phyloP scores from a whole-genome alignment of 331 rosid genomes.

The Saraca asoca region DNA sequence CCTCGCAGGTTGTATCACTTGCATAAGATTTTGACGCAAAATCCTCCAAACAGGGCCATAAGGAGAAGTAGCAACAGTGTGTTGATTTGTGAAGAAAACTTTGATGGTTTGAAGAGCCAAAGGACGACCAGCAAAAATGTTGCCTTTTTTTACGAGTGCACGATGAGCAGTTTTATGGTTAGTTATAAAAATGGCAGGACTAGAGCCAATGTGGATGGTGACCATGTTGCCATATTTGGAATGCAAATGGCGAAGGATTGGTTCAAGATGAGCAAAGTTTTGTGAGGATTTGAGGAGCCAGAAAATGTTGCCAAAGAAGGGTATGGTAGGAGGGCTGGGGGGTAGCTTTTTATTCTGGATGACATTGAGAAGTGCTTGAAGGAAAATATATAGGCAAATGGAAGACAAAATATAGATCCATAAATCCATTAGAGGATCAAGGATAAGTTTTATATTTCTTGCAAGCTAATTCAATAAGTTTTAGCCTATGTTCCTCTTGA shows the following conservation, averaged over 20 bases:
- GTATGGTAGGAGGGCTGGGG: conserved; percentile 54
- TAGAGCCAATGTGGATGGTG: conserved; percentile 46
- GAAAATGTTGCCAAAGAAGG: conserved; percentile 45
- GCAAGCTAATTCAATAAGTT: not conserved
- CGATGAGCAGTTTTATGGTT: conserved; percentile 48
- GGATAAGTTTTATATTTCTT: not conserved
- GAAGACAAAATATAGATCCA: conserved; percentile 37
- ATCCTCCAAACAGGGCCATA: conserved; percentile 44
- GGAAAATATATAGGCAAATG: conserved; percentile 2
- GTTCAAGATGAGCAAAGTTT: conserved; percentile 49
- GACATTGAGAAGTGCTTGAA: conserved; percentile 27
- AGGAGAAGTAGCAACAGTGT: conserved; percentile 19
- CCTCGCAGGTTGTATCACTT: conserved; percentile 37
- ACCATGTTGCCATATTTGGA: conserved; percentile 45
- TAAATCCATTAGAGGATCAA: conserved; percentile 19
- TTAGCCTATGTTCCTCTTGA: not conserved
- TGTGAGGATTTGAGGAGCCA: conserved; percentile 53
- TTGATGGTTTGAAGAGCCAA: conserved; percentile 35
- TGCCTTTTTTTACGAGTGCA: conserved; percentile 45
- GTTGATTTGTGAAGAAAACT: conserved; percentile 46
- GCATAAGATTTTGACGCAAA: conserved; percentile 51
- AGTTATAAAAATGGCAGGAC: conserved; percentile 51
- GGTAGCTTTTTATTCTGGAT: conserved; percentile 34
- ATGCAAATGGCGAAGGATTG: conserved; percentile 39
- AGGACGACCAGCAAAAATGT: conserved; percentile 44